Conservation (phyloP, 441 rosid genomes). For the Melastoma candidum region DNA sequence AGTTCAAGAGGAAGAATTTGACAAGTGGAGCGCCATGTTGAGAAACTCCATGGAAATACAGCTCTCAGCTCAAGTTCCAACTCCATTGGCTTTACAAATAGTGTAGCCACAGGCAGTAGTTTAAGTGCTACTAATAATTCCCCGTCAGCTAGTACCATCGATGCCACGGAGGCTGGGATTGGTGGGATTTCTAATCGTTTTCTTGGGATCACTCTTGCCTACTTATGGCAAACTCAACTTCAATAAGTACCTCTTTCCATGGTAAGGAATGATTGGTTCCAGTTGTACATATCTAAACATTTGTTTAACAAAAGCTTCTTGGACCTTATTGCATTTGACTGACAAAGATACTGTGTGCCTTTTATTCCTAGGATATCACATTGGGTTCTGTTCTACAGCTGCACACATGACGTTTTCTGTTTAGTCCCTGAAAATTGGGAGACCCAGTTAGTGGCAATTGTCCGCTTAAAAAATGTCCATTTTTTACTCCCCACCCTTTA, state of each 20-base stretch:
- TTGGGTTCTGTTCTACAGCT: too few relatives aligned
- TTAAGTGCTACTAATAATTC: slow-evolving; percentile 29
- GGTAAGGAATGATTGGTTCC: slow-evolving; percentile 26
- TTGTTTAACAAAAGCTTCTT: too few relatives aligned
- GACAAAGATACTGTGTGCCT: too few relatives aligned
- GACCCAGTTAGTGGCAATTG: too few relatives aligned
- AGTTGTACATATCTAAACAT: too few relatives aligned
- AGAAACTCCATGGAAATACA: slow-evolving; percentile 74
- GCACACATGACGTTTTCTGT: too few relatives aligned
- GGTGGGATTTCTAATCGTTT: slow-evolving; percentile 92
- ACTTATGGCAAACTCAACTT: slow-evolving; percentile 81
- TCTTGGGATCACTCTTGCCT: slow-evolving; percentile 79
- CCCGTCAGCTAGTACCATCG: slow-evolving; percentile 23
- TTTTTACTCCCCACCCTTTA: too few relatives aligned
- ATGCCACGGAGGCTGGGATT: slow-evolving; percentile 53
- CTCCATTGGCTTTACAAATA: slow-evolving; percentile 47
- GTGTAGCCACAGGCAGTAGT: slow-evolving; percentile 34
- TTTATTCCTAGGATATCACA: too few relatives aligned
- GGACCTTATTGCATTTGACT: too few relatives aligned
- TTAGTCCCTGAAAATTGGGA: too few relatives aligned
- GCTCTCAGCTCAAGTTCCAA: slow-evolving; percentile 72
- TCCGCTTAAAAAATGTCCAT: too few relatives aligned
- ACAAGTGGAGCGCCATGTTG: slow-evolving; percentile 77
- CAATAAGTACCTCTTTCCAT: slow-evolving; percentile 46
- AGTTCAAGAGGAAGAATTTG: slow-evolving; percentile 87